Conservation (phyloP, 2,329 filamentous ascomycete genomes). For the Cytospora piceicola region DNA sequence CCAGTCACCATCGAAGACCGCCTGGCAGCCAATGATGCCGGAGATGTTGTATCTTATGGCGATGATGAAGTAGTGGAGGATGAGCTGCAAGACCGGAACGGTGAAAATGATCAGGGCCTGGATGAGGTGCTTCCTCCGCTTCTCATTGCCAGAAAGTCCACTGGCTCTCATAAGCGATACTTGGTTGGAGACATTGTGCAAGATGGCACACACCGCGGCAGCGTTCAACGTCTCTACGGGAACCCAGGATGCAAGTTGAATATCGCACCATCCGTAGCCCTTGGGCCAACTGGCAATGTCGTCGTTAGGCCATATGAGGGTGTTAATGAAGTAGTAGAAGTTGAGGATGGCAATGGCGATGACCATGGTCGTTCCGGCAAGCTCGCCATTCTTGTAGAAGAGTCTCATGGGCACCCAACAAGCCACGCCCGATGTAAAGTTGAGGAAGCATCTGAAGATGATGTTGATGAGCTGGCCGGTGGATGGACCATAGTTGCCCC, state of each 20-base stretch:
- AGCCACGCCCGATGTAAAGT: slow-evolving; percentile 48
- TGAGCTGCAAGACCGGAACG: slow-evolving; percentile 53
- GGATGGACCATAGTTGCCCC: slow-evolving; percentile 24
- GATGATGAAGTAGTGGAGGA: slow-evolving; percentile 52
- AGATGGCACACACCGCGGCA: slow-evolving; percentile 57
- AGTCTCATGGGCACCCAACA: slow-evolving; percentile 57
- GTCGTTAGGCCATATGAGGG: slow-evolving; percentile 58
- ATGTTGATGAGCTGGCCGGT: slow-evolving; percentile 49
- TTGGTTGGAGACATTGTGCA: slow-evolving; percentile 57
- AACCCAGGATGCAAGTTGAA: slow-evolving; percentile 46
- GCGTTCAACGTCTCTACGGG: slow-evolving; percentile 50
- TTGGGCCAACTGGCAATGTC: slow-evolving; percentile 55
- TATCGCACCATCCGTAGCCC: slow-evolving; percentile 58
- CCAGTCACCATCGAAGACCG: slow-evolving; percentile 50
- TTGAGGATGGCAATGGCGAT: slow-evolving; percentile 51
- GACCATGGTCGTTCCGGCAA: slow-evolving; percentile 57
- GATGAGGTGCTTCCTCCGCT: slow-evolving; percentile 45
- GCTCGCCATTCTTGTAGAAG: slow-evolving; percentile 57
- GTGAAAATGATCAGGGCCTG: slow-evolving; percentile 61
- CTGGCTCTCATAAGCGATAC: slow-evolving; percentile 50
- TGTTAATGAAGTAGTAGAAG: slow-evolving; percentile 53
- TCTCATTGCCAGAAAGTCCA: slow-evolving; percentile 47
- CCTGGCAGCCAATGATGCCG: slow-evolving; percentile 55
- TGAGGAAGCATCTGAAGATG: slow-evolving; percentile 52
- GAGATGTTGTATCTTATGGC: slow-evolving; percentile 54